phyloP scores from a whole-genome alignment of 1,139 yeast genomes.

The Yamadazyma dushanensis region DNA sequence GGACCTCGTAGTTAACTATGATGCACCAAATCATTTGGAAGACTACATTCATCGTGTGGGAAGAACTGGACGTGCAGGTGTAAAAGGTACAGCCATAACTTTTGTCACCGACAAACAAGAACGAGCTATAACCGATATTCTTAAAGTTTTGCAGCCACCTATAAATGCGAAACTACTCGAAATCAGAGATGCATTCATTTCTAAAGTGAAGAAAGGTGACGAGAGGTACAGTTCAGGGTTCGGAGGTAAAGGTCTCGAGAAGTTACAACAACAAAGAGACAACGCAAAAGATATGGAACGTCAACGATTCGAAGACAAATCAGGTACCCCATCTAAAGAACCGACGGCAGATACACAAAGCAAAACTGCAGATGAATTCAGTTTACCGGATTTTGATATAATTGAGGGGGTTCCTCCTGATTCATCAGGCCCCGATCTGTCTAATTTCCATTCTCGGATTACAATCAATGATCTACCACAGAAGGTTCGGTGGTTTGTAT shows the following conservation, averaged over 20 bases:
- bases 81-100: conserved; percentile 74
- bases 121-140: conserved; percentile 67
- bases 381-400: conserved; percentile 47
- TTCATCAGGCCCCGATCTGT: conserved; percentile 61
- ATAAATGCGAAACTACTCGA: conserved; percentile 52
- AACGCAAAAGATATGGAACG: conserved; percentile 52
- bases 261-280: conserved; percentile 69
- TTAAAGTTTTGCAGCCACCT: conserved; percentile 53
- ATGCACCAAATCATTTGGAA: conserved; percentile 89
- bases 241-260: conserved; percentile 91
- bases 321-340: too few relatives aligned
- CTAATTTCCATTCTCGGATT: conserved; percentile 68
- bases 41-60: conserved; percentile 98
- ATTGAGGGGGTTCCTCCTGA: conserved; percentile 60
- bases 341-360: neutral
- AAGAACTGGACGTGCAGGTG: conserved; percentile 92
- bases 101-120: conserved; percentile 68
- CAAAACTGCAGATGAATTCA: conserved; percentile 3
- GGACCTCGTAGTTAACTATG: conserved; percentile 78
- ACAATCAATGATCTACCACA: conserved; percentile 87
- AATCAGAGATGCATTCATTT: conserved; percentile 58
- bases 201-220: conserved; percentile 67
- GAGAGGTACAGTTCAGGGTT: conserved; percentile 75
- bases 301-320: conserved; percentile 25
- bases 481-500: conserved; percentile 78